Conservation (phyloP, 2,329 filamentous ascomycete species). For the Rutstroemia sp. region DNA sequence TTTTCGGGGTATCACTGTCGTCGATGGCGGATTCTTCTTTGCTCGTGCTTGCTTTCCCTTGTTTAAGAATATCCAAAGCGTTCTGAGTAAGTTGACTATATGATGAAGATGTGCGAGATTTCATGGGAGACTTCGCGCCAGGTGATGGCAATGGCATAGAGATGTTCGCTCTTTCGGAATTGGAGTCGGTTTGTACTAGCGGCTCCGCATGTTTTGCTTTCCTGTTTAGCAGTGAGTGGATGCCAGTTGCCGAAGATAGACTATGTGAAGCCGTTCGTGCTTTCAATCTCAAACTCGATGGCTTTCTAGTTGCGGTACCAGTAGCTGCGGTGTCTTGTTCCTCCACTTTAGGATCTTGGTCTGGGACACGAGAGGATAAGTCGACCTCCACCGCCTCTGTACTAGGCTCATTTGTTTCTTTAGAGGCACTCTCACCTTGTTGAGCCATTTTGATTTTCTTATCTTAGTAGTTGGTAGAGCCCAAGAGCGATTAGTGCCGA, state of each 20-base stretch:
- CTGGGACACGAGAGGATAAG: conserved; percentile 7
- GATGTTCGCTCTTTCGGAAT: conserved; percentile 52
- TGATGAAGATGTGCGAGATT: conserved; percentile 28
- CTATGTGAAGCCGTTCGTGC: conserved; percentile 27
- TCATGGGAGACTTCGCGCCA: conserved; percentile 36
- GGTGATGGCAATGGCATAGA: conserved; percentile 61
- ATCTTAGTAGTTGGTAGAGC: not conserved
- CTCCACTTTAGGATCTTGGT: not conserved
- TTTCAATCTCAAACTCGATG: not conserved
- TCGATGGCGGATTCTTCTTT: conserved; percentile 38
- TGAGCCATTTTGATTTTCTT: conserved; percentile 1
- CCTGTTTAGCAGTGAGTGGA: conserved; percentile 32
- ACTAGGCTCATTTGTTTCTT: conserved; percentile 21
- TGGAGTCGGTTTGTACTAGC: conserved; percentile 44
- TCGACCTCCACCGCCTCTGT: conserved; percentile 10
- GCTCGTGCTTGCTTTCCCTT: conserved; percentile 22
- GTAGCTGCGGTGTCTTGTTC: not conserved
- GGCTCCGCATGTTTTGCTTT: conserved; percentile 55
- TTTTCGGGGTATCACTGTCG: conserved; percentile 42
- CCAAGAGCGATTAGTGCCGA: not conserved
- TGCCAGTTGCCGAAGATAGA: conserved; percentile 38
- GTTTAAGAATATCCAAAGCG: conserved; percentile 33
- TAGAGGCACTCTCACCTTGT: conserved; percentile 5
- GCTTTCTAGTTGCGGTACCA: too few relatives aligned
- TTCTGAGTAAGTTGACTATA: conserved; percentile 24